Base-by-base conservation (phyloP, 805 yeast species). In the Yarrowia keelungensis region DNA sequence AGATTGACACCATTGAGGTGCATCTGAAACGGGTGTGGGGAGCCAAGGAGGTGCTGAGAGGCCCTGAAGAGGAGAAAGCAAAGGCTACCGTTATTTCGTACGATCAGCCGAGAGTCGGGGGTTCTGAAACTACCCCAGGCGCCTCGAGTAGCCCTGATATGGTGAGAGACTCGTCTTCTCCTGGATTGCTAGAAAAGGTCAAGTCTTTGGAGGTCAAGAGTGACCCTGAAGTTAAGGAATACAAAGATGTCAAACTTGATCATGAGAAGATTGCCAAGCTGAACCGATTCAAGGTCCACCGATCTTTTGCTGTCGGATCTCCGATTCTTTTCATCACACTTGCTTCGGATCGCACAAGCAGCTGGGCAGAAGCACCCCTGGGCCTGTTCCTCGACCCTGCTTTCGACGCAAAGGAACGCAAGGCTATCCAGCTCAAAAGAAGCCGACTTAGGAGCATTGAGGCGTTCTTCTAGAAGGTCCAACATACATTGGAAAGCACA, bases 351-450 rank as follows among this genome's bases (percentile, higher is more conserved):
- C 11, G 8, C 43, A 14, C 12, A 15, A 19, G 8, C 45, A 38
- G 14, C 35, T 5, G 5, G 11, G 10, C 41, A 35, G 59, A 53
- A 39, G 8, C 19, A 22, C 59, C 59, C 59, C 59, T 53, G 59
- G 59, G 59, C 59, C 45, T 53, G 59, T 53, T 16, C 59, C 59
- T 53, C 11, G 45, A 53, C 59, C 59, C 59, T 53, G 59, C 59
- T 53, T 53, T 53, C 36, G 59, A 53, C 22, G 59, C 59, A 38
- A 53, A 22, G 45, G 59, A 53, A 10, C 59, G 59, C n/a, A 8
- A 14, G 14, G 42, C 14, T 14, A 53, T 53, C 14, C 43, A 39
- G 42, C 45, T 35, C 36, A 53, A 39, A 22, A 15, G 59, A 39
- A 39, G 45, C 9, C 59, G 32, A 7, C 11, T 53, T 14, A 7